Conservation (phyloP, 495 filamentous ascomycete genomes). For the Trichoderma asperelloides region DNA sequence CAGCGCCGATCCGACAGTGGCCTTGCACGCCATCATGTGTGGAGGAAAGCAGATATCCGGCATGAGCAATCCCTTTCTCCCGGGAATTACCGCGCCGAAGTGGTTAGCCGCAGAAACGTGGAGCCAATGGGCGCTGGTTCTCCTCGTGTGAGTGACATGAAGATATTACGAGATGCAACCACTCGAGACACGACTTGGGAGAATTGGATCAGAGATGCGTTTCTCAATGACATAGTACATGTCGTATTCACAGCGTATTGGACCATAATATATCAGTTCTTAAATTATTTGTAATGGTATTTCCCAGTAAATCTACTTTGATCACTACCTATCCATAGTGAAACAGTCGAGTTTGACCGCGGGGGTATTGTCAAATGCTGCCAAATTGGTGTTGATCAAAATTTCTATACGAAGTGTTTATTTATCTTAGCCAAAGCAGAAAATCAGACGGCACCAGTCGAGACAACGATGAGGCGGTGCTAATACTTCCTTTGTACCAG, state of each 20-base stretch:
- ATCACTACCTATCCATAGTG: too few relatives aligned
- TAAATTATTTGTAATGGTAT: not conserved
- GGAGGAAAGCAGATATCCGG: conserved; percentile 6
- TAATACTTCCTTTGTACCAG: too few relatives aligned
- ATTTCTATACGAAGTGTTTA: too few relatives aligned
- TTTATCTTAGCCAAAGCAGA: too few relatives aligned
- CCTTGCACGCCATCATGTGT: not conserved
- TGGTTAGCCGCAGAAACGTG: not conserved
- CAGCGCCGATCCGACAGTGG: not conserved
- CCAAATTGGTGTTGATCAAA: too few relatives aligned
- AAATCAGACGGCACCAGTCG: too few relatives aligned
- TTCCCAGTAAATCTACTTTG: too few relatives aligned
- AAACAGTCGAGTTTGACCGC: too few relatives aligned
- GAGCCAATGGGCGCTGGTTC: not conserved
- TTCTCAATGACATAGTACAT: conserved; percentile 1
- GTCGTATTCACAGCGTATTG: not conserved
- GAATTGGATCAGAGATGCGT: not conserved
- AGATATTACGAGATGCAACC: not conserved
- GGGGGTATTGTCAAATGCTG: too few relatives aligned
- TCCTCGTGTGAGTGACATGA: not conserved
- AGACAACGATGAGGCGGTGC: too few relatives aligned
- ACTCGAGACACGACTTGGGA: conserved; percentile 1
- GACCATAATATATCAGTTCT: not conserved
- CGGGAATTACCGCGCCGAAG: conserved; percentile 1
- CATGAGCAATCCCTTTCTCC: not conserved